These are phyloP conservation scores for Ogataea hybrid DNA, from an alignment of 1,139 yeast genomes.

Conservation along the genomic window DNA sequence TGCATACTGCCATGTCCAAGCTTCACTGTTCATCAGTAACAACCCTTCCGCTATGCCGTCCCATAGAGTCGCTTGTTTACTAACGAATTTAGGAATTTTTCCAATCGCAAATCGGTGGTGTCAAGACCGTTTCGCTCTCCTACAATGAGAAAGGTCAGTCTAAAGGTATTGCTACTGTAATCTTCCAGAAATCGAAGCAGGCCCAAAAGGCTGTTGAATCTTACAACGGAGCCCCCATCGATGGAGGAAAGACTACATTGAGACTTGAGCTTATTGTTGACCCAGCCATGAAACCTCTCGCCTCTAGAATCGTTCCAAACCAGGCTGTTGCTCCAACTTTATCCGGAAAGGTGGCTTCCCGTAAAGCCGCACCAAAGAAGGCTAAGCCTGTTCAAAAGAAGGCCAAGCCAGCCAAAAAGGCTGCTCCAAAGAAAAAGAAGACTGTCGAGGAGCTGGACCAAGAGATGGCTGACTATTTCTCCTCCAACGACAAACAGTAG, in stretches of 20 bases:
- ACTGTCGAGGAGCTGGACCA: constrained; percentile 89
- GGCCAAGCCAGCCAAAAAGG: constrained; percentile 26
- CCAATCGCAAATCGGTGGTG: constrained; percentile 84
- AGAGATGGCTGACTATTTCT: constrained; percentile 71
- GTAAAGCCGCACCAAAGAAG: constrained; percentile 13
- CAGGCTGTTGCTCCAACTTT: constrained; percentile 20
- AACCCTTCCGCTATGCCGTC: constrained; percentile 16
- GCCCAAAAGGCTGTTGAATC: constrained; percentile 79
- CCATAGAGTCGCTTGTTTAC: constrained; percentile 1
- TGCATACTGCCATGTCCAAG: constrained; percentile 6
- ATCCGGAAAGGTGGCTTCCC: constrained; percentile 31
- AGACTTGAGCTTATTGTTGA: constrained; percentile 85
- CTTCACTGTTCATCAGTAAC: constrained; percentile 3
- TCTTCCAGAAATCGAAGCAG: constrained; percentile 64
- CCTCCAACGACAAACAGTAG: constrained; percentile 23
- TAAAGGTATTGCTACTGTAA: constrained; percentile 86
- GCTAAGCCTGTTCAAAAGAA: constrained; percentile 35
- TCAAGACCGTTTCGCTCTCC: constrained; percentile 64
- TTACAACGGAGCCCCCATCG: constrained; percentile 93
- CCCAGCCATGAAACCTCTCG: constrained; percentile 74
- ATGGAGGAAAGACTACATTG: constrained; percentile 76
- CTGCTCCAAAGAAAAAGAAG: constrained; percentile 52
- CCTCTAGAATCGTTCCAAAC: constrained; percentile 64
- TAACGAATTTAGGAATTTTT: constrained; percentile 70
- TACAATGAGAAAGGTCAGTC: constrained; percentile 90